Evolutionary conservation across 108 stramenopile species (phyloP), one percentile per base, ranked within the genome.

Genomic region (Cafeteria roenbergensis): DNA sequence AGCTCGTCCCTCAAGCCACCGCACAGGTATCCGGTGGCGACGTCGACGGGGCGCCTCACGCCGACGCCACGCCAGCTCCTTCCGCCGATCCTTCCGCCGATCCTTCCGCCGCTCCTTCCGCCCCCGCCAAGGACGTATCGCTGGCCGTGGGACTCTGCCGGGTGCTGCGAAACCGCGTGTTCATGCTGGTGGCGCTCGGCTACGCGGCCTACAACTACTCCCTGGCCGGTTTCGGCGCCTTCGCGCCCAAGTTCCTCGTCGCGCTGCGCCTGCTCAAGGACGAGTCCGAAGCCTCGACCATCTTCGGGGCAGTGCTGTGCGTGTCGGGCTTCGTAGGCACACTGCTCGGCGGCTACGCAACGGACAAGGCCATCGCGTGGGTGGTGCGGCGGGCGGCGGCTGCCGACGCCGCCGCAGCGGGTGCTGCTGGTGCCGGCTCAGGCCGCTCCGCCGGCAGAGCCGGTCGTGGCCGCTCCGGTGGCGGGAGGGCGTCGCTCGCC

Each of bases 281-380:
- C 4, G 64, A 70, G 38, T 34, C 36, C 31, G 28, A 48, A 25
- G 74, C 78, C 4, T 73, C 75, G n/a, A 68, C 62, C 1, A 38
- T 62, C 17, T 80, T 80, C 64, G 79, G 79, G 4, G 51, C 26
- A 4, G 25, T 78, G 0, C 35, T 80, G n/a, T 38, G 60, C 20
- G 33, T 69, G 9, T 75, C 75, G 6, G 79, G 79, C 56, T 29
- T 80, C 14, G 27, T 63, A 27, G 79, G 71, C 0, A 77, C 78
- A 12, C 79, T 75, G 30, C 26, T 71, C 21, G 79, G 79, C 17
- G 79, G 79, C 0, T n/a, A n/a, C n/a, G n/a, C n/a, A n/a, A n/a
- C n/a, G n/a, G n/a, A n/a, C n/a, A n/a, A n/a, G n/a, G n/a, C n/a
- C n/a, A n/a, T n/a, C n/a, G 25, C 56, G 28, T 38, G 78, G 24